Base-by-base conservation (phyloP, 2,329 filamentous ascomycete species). In the Colletotrichum falcatum region DNA sequence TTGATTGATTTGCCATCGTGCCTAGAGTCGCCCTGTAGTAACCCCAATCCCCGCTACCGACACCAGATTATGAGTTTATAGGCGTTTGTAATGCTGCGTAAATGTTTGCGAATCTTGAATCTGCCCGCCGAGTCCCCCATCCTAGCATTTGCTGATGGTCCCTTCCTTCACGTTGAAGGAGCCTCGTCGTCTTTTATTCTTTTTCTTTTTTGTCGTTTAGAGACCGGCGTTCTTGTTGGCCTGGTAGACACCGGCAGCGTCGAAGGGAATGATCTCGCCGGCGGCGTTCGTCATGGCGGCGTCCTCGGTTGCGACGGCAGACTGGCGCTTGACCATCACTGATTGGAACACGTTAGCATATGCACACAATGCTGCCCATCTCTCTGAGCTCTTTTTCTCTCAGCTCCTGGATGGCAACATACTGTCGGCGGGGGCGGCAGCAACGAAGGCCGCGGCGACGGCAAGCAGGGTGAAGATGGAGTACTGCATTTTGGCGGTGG, bases 401-500 rank as follows among this genome's bases (percentile, higher is more conserved):
- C n/a, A 20, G 23, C 1, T 39, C 23, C 1, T 35, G 11, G 26
- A 26, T 58, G 46, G 18, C 39, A 26, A 70, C 61, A 0, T 70
- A 68, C 70, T 71, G 51, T 76, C 74, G 23, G 66, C 53, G 12
- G 69, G 55, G 61, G 80, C 77, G 61, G 75, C 79, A 66, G 85
- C 86, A 75, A 85, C 77, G 74, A 81, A 84, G 75, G 83, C 79
- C 66, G 83, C 79, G 78, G 82, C 80, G 72, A 89, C 78, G 72
- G 85, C 79, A 74, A 86, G 78, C 72, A 88, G 67, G 75, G 83
- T 80, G 75, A 85, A 72, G 72, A 83, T 72, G 70, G 83, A 82
- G 83, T 84, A 85, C 82, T 87, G 84, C 87, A 89, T 89, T 70
- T 82, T 88, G 83, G 80, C 77, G 74, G 76, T 74, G 66, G 75